Evolutionary conservation across 2,329 filamentous ascomycete species (phyloP), one percentile per base, ranked within the genome.

Genomic region (Helicocarpus griseus): DNA sequence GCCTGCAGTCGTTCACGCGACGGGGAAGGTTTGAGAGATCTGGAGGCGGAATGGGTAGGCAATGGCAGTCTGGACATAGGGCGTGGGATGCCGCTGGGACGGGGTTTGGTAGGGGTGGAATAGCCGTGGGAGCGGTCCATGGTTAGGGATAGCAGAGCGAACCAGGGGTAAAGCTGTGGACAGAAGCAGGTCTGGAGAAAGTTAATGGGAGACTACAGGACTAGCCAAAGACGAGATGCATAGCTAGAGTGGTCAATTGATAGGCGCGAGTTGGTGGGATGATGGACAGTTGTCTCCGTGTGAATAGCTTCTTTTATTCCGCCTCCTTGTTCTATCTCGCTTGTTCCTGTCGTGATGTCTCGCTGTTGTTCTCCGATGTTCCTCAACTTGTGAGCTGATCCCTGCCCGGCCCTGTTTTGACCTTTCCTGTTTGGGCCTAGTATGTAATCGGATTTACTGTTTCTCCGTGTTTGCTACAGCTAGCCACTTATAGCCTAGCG

Each of bases 31-130:
- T 72, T 72, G 50, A 78, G 60, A 29, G 71, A 66, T 53, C 66
- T 69, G 33, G 67, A 59, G 38, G 60, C 58, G 39, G 69, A 66
- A 40, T 70, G 53, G 28, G 65, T 70, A 22, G 72, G 77, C 54
- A 79, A 67, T 11, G 78, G 78, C 44, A 81, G 67, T 57, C 75
- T 73, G 21, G 78, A 81, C 40, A 63, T 59, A 38, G 73, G 70
- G 41, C 77, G 71, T 53, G 78, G 78, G 48, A 80, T 70, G 31
- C 64, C 64, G 52, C 66, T 71, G 24, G 63, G 51, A 14, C 58
- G 63, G n/a, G n/a, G 36, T 61, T 64, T 28, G 52, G n/a, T n/a
- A n/a, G n/a, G 54, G 38, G 59, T 60, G 44, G 60, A 58, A 52
- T 59, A 65, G 54, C 65, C 63, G 26, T 60, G 59, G n/a, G n/a